Evolutionary conservation across 2,329 filamentous ascomycete genomes (phyloP).

Genomic region (Cercospora brassicicola): DNA sequence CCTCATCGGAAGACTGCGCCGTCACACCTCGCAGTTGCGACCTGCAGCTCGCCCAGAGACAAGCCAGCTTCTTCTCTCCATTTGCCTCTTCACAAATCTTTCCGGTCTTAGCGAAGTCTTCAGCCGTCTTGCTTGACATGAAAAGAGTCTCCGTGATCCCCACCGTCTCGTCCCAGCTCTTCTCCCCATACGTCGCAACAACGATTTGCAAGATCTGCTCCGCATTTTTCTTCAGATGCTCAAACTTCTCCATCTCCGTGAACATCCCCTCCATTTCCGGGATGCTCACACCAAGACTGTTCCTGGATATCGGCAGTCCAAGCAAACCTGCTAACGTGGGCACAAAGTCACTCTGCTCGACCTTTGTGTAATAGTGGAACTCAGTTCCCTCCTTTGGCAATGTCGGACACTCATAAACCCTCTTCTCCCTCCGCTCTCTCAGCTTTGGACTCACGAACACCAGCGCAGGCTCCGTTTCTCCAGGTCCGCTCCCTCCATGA

Average conservation of each 20-base stretch:
- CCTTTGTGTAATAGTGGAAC: conserved; percentile 77
- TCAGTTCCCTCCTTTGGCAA: conserved; percentile 58
- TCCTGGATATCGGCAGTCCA: conserved; percentile 82
- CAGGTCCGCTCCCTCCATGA: conserved; percentile 88
- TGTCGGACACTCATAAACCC: conserved; percentile 52
- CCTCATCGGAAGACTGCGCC: conserved; percentile 15
- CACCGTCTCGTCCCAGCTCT: conserved; percentile 22
- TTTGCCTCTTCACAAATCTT: conserved; percentile 23
- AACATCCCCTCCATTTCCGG: conserved; percentile 76
- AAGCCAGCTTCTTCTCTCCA: conserved; percentile 29
- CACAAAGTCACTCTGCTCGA: conserved; percentile 94
- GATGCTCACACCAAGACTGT: conserved; percentile 87
- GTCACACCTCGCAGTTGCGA: conserved; percentile 26
- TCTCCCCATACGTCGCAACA: conserved; percentile 63
- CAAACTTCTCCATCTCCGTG: conserved; percentile 50
- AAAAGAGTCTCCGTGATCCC: neutral
- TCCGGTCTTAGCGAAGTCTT: conserved; percentile 1
- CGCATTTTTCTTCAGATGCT: conserved; percentile 75
- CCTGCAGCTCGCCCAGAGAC: conserved; percentile 27
- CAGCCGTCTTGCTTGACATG: neutral
- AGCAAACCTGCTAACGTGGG: conserved; percentile 84
- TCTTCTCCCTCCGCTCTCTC: conserved; percentile 1
- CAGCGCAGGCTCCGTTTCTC: conserved; percentile 90
- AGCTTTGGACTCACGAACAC: conserved; percentile 60
- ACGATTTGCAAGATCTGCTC: conserved; percentile 77